These are phyloP conservation scores for Acanthamoeba royreba DNA, from an alignment of 208 protist species.

Conservation along the genomic window DNA sequence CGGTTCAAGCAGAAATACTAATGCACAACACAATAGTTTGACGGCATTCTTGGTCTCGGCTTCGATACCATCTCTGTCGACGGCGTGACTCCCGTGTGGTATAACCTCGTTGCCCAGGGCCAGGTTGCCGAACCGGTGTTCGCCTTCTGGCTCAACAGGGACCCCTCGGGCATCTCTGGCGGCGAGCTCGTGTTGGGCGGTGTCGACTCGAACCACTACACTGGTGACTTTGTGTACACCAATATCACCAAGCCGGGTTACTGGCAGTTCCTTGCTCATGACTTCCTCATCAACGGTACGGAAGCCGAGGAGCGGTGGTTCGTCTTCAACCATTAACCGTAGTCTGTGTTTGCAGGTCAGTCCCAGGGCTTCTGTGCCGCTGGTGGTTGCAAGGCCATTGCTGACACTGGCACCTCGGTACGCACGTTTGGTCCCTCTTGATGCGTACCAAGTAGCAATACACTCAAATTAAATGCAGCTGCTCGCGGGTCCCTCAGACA, in stretches of 20 bases:
- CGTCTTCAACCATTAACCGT: too few species aligned
- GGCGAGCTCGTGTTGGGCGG: background rate
- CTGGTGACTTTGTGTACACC: background rate
- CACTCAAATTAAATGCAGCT: background rate
- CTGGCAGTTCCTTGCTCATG: background rate
- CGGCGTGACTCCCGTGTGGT: background rate
- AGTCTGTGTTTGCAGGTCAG: too few species aligned
- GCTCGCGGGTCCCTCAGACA: background rate
- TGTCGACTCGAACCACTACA: background rate
- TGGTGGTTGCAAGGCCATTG: background rate
- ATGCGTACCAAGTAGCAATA: background rate
- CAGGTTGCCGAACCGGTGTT: background rate
- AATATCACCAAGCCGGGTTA: background rate
- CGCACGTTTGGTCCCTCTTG: background rate
- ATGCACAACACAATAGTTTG: background rate
- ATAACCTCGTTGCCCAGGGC: background rate
- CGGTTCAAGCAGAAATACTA: background rate
- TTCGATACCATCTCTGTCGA: conserved; percentile 83
- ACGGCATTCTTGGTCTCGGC: conserved; percentile 85
- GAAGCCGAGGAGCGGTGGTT: too few species aligned
- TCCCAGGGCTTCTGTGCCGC: background rate
- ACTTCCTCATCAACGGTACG: background rate
- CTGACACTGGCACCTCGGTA: background rate
- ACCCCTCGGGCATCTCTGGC: background rate
- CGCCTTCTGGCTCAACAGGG: background rate